Evolutionary conservation across 257 asterid genomes (phyloP).

Genomic region (Fraxinus pennsylvanica): DNA sequence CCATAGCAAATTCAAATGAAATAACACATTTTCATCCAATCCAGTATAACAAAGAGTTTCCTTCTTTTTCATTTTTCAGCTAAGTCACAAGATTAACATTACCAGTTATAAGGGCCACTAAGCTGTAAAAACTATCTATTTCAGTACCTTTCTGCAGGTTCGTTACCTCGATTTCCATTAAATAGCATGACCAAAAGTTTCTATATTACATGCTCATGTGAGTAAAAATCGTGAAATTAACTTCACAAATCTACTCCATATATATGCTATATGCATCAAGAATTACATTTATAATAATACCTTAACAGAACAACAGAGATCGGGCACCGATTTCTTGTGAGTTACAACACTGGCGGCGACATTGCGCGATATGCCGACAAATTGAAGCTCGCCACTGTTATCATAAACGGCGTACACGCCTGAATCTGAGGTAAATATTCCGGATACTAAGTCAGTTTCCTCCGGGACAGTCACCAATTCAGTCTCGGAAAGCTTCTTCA

Average conservation of each 20-base stretch:
- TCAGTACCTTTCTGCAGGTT: background rate
- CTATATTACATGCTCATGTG: background rate
- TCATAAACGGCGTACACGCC: slow-evolving; percentile 88
- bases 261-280: too few species aligned
- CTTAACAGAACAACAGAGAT: slow-evolving; percentile 81
- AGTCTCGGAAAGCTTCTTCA: slow-evolving; percentile 66
- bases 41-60: background rate
- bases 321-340: slow-evolving; percentile 77
- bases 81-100: background rate
- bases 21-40: background rate
- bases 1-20: background rate
- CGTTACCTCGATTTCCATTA: background rate
- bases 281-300: slow-evolving; percentile 26
- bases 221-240: background rate
- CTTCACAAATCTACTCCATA: background rate
- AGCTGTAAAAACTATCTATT: background rate
- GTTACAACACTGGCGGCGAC: slow-evolving; percentile 69
- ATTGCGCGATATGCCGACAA: slow-evolving; percentile 82
- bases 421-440: slow-evolving; percentile 57
- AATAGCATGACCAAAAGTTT: too few species aligned
- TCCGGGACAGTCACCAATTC: slow-evolving; percentile 55
- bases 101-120: background rate
- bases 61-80: background rate
- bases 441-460: slow-evolving; percentile 36
- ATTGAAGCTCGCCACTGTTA: slow-evolving; percentile 64